These are phyloP conservation scores for Amphibolis antarctica DNA, from an alignment of 106 monocot species.

Conservation along the genomic window DNA sequence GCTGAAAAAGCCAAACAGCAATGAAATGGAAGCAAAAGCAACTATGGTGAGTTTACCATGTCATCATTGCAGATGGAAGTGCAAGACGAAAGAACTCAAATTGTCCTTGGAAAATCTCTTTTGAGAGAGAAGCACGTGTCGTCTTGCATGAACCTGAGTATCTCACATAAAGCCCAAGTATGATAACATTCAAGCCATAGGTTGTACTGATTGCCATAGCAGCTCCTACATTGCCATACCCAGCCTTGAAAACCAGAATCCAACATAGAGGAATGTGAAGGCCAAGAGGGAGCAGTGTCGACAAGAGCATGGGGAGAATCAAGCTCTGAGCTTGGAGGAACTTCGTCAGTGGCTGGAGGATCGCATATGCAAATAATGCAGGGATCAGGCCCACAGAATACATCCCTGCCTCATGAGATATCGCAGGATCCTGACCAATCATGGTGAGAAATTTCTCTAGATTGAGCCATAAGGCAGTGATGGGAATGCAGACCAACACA, in stretches of 20 bases:
- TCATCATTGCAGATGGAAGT: slow-evolving; percentile 32
- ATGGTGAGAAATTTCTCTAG: slow-evolving; percentile 19
- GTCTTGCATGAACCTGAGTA: slow-evolving; percentile 41
- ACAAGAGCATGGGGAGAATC: slow-evolving; percentile 22
- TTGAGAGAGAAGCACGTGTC: slow-evolving; percentile 41
- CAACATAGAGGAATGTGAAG: slow-evolving; percentile 55
- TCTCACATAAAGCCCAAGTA: slow-evolving; percentile 53
- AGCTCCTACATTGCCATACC: slow-evolving; percentile 53
- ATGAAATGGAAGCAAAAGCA: neutral
- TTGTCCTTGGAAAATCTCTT: slow-evolving; percentile 26
- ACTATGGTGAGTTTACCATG: slow-evolving; percentile 14
- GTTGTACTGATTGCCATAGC: slow-evolving; percentile 62
- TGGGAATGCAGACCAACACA: slow-evolving; percentile 31
- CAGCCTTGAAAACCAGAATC: slow-evolving; percentile 49
- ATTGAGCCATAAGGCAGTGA: slow-evolving; percentile 28
- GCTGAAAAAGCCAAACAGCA: neutral
- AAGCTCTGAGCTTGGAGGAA: slow-evolving; percentile 35
- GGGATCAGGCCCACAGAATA: slow-evolving; percentile 28
- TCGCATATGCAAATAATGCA: slow-evolving; percentile 14
- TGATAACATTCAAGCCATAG: slow-evolving; percentile 46
- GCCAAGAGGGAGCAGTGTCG: slow-evolving; percentile 10
- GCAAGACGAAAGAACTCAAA: slow-evolving; percentile 20
- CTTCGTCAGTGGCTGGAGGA: slow-evolving; percentile 24
- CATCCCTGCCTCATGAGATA: slow-evolving; percentile 21
- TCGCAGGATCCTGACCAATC: slow-evolving; percentile 21